Evolutionary conservation across 1,284 basidiomycete genomes (phyloP).

Genomic region (Rhodotorula sp.): DNA sequence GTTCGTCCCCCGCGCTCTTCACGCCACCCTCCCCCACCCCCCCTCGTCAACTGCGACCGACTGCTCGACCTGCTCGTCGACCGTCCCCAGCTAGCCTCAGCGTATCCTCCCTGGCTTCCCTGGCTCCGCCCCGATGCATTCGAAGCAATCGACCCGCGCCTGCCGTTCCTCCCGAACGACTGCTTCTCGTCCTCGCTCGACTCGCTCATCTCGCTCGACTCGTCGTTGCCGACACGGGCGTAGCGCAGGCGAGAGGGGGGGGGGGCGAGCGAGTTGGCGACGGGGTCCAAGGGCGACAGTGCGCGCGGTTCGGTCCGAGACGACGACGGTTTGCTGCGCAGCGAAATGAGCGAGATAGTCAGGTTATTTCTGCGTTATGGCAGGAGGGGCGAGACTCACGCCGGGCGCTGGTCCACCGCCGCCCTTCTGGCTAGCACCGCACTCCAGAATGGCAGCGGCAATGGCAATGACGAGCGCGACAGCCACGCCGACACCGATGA

Average conservation of each 20-base stretch:
- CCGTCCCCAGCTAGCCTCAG: neutral
- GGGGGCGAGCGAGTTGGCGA: conserved; percentile 13
- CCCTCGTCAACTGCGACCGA: neutral
- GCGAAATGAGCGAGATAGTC: neutral
- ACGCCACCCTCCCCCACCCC: neutral
- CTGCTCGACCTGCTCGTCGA: neutral
- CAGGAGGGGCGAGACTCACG: neutral
- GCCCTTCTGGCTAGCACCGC: neutral
- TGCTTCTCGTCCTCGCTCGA: neutral
- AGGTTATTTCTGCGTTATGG: too few species aligned
- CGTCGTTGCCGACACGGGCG: neutral
- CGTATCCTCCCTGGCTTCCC: too few species aligned
- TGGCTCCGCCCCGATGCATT: too few species aligned
- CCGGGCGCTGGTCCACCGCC: neutral
- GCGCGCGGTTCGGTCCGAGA: neutral
- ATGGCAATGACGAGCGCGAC: conserved; percentile 5
- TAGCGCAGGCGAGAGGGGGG: neutral
- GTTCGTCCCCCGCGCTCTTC: too few species aligned
- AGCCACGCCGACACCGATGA: neutral
- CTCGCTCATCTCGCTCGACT: neutral
- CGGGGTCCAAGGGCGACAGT: conserved; percentile 1
- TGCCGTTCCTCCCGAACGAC: too few species aligned
- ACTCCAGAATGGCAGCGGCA: neutral
- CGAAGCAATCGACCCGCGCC: neutral
- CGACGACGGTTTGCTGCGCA: conserved; percentile 13